Conservation (phyloP, 2,329 filamentous ascomycete genomes). For the Alternaria rosae region DNA sequence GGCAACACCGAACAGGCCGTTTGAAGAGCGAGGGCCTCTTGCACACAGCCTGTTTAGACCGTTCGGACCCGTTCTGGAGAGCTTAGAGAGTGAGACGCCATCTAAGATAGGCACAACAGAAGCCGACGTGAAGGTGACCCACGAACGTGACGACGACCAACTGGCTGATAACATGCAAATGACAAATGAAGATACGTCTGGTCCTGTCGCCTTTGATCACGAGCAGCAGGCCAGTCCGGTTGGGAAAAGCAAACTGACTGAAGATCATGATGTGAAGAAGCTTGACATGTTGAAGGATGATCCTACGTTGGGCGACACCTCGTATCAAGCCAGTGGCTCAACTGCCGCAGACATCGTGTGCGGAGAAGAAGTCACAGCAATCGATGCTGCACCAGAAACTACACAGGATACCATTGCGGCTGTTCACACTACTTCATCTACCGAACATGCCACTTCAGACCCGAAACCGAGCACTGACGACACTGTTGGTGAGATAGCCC, state of each 20-base stretch:
- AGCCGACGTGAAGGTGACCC: slow-evolving; percentile 15
- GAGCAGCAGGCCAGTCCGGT: slow-evolving; percentile 17
- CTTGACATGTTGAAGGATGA: slow-evolving; percentile 28
- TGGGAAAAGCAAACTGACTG: neutral
- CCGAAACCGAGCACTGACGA: neutral
- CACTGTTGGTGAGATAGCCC: neutral
- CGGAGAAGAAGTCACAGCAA: neutral
- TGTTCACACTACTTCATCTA: neutral
- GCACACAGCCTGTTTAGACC: slow-evolving; percentile 43
- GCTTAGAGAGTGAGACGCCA: slow-evolving; percentile 28
- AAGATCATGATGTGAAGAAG: neutral
- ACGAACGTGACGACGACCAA: slow-evolving; percentile 23
- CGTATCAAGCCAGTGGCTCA: neutral
- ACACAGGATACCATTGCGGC: neutral
- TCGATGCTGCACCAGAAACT: neutral
- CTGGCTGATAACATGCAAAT: slow-evolving; percentile 36
- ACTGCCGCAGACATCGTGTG: neutral
- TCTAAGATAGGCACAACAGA: slow-evolving; percentile 10
- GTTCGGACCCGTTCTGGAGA: slow-evolving; percentile 36
- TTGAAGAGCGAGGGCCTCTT: slow-evolving; percentile 35
- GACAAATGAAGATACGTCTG: slow-evolving; percentile 39
- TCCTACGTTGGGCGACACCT: neutral
- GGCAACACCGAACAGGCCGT: slow-evolving; percentile 10
- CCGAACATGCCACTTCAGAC: neutral
- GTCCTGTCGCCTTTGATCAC: slow-evolving; percentile 33